Evolutionary conservation across 495 filamentous ascomycete species (phyloP).

Genomic region (Aspergillus baeticus): DNA sequence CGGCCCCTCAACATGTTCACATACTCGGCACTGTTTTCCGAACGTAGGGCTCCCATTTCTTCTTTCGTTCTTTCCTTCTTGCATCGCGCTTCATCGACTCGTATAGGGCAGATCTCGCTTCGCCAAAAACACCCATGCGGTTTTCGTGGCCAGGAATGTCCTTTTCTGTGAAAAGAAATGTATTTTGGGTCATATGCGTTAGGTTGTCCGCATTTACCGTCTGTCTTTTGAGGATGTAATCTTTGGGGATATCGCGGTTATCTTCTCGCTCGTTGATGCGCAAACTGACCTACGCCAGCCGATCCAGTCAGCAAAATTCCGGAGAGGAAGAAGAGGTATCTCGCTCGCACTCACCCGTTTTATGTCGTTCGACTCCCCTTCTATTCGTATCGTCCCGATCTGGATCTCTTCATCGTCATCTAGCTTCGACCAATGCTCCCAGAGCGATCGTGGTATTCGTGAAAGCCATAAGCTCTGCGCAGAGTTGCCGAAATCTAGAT

Average conservation of each 20-base stretch:
- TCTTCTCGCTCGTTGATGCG: constrained; percentile 52
- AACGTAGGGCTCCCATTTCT: constrained; percentile 65
- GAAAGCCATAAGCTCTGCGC: constrained; percentile 66
- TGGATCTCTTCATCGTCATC: constrained; percentile 62
- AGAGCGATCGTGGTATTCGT: constrained; percentile 74
- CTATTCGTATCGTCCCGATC: constrained; percentile 75
- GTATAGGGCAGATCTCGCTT: constrained; percentile 45
- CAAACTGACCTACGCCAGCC: constrained; percentile 44
- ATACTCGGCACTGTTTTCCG: constrained; percentile 82
- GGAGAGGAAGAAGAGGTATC: neutral
- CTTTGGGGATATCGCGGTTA: constrained; percentile 70
- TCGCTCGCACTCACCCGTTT: constrained; percentile 42
- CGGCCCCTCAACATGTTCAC: constrained; percentile 2
- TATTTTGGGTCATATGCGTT: constrained; percentile 60
- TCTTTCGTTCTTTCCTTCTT: constrained; percentile 52
- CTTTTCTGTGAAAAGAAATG: constrained; percentile 87
- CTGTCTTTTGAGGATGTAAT: constrained; percentile 75
- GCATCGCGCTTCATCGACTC: constrained; percentile 47
- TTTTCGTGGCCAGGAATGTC: constrained; percentile 77
- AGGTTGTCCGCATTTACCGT: constrained; percentile 43
- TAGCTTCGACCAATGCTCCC: constrained; percentile 62
- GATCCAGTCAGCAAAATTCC: neutral
- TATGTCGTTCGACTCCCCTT: constrained; percentile 49
- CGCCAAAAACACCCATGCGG: constrained; percentile 42
- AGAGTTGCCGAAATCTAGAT: constrained; percentile 70